Evolutionary conservation across 257 asterid genomes (phyloP).

Genomic region (Asclepias syriaca): DNA sequence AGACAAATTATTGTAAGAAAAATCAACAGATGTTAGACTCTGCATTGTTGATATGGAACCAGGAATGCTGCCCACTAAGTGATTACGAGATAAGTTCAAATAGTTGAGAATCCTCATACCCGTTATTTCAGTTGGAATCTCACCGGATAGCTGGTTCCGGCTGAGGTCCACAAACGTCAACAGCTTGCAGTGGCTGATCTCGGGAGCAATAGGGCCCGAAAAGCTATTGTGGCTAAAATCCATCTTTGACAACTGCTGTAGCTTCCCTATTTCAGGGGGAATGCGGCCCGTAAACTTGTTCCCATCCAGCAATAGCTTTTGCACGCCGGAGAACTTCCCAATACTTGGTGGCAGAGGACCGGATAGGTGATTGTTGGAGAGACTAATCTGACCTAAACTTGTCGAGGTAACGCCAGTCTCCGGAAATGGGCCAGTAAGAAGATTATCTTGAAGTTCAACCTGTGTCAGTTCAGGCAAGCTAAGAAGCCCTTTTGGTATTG

Average conservation of each 20-base stretch:
- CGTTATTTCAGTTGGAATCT: conserved; percentile 73
- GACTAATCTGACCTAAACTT: conserved; percentile 72
- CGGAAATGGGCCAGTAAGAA: conserved; percentile 72
- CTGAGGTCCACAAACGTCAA: conserved; percentile 85
- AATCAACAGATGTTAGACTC: conserved; percentile 91
- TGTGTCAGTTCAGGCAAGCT: conserved; percentile 74
- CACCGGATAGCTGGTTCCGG: conserved; percentile 76
- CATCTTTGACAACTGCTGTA: conserved; percentile 88
- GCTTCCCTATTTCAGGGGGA: conserved; percentile 71
- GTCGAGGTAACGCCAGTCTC: conserved; percentile 35
- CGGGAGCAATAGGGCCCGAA: conserved; percentile 65
- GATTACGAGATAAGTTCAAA: conserved; percentile 74
- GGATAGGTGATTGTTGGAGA: conserved; percentile 67
- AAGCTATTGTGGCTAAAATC: conserved; percentile 80
- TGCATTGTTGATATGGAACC: conserved; percentile 73
- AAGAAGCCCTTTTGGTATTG: conserved; percentile 72
- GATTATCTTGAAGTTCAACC: conserved; percentile 84
- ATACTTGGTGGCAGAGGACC: conserved; percentile 82
- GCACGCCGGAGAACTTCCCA: conserved; percentile 74
- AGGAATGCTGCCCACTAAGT: conserved; percentile 73
- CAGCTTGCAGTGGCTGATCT: conserved; percentile 71
- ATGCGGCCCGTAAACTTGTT: conserved; percentile 72
- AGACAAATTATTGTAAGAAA: conserved; percentile 80
- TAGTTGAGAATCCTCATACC: conserved; percentile 83
- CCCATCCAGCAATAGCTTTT: conserved; percentile 91